A percentile compares a stretch with the other conserved stretches of the same genome.
Evolutionary conservation across 257 asterid genomes (phyloP).

Genomic region (Solanum chaucha): DNA sequence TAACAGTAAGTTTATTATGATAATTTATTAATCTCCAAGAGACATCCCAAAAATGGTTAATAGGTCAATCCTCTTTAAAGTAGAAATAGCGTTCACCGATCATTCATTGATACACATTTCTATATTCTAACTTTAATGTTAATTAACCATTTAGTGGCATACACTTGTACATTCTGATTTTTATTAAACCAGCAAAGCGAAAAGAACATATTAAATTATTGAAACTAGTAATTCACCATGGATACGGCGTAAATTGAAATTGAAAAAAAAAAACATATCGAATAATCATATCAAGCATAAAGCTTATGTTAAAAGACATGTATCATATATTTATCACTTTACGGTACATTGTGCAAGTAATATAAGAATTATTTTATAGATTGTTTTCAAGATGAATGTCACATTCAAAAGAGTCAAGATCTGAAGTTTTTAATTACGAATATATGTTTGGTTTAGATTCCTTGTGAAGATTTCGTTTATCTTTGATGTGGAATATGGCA

Average conservation of each 20-base stretch:
- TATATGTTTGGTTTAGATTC: neutral
- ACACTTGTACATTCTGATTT: neutral
- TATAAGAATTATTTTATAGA: neutral
- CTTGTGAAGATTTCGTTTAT: neutral
- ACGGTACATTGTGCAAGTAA: too few species aligned
- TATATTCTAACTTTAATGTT: neutral
- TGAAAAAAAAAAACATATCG: neutral
- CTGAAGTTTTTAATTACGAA: neutral
- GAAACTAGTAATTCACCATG: neutral
- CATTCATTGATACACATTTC: neutral
- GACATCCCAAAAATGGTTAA: neutral
- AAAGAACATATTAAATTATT: neutral
- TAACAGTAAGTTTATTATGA: neutral
- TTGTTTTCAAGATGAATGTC: neutral
- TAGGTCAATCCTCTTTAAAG: neutral
- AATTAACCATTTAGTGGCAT: neutral
- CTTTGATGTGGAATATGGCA: neutral
- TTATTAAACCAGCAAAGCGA: neutral
- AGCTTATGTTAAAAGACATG: neutral
- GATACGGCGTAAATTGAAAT: neutral
- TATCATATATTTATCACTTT: neutral
- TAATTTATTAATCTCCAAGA: neutral
- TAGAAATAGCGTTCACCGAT: neutral
- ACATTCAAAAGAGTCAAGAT: neutral
- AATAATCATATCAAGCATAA: neutral